These are phyloP conservation scores for Exsudoporus frostii DNA, from an alignment of 768 basidiomycete species.

Conservation along the genomic window DNA sequence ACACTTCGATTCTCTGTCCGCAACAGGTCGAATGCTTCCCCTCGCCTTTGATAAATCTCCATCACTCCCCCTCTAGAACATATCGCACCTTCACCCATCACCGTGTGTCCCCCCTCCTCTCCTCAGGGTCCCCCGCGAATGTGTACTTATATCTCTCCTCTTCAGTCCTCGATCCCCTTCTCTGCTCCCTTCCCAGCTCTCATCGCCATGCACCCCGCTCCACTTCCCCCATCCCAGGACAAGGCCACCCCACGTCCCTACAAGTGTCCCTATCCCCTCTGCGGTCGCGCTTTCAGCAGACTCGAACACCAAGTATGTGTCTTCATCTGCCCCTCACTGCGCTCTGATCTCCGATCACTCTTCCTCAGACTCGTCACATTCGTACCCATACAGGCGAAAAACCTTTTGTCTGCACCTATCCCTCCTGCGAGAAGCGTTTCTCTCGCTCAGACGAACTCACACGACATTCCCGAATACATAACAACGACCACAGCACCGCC, in stretches of 20 bases:
- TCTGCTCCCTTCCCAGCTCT: slow-evolving; percentile 8
- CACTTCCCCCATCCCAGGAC: slow-evolving; percentile 26
- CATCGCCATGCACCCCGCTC: slow-evolving; percentile 24
- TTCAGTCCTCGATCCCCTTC: slow-evolving; percentile 17
- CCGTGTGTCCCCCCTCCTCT: slow-evolving; percentile 17
- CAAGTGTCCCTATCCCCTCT: slow-evolving; percentile 91
- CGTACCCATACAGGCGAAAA: slow-evolving; percentile 99
- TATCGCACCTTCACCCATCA: slow-evolving; percentile 17
- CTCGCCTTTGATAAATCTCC: slow-evolving; percentile 21
- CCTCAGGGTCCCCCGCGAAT: slow-evolving; percentile 17
- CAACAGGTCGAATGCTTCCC: slow-evolving; percentile 16
- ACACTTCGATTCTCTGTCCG: slow-evolving; percentile 20
- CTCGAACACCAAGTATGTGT: slow-evolving; percentile 87
- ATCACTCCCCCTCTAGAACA: slow-evolving; percentile 18
- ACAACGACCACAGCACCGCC: slow-evolving; percentile 46
- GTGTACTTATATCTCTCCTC: slow-evolving; percentile 31
- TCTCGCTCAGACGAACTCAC: slow-evolving; percentile 98
- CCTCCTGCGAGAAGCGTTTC: slow-evolving; percentile 97
- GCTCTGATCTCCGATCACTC: slow-evolving; percentile 17
- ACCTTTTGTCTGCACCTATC: slow-evolving; percentile 88
- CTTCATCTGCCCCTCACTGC: slow-evolving; percentile 5
- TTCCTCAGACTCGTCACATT: slow-evolving; percentile 85
- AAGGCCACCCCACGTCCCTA: slow-evolving; percentile 69
- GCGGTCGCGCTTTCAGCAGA: slow-evolving; percentile 93
- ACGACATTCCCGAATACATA: slow-evolving; percentile 91